Percentiles rank a stretch among this genome's conserved stretches.
Evolutionary conservation across 129 eudicot species (phyloP).

Genomic region (Lonicera japonica): DNA sequence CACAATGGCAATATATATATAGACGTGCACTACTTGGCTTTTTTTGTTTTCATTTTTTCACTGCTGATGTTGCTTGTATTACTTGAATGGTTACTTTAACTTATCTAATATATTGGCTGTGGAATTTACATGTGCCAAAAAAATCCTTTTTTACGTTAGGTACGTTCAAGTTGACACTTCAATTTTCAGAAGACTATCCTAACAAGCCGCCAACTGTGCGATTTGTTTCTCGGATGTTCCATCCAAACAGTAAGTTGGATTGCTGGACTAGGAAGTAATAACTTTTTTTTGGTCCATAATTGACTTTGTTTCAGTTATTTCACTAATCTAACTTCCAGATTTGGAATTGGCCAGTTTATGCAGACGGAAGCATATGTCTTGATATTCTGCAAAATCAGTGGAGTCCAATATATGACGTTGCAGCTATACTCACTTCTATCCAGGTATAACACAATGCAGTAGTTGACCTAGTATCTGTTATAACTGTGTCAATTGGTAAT

Average conservation of each 20-base stretch:
- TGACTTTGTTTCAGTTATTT: neutral
- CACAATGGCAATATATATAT: too few relatives aligned
- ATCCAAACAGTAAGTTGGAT: constrained; percentile 26
- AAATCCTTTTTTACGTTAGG: constrained; percentile 8
- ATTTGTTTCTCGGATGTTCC: constrained; percentile 25
- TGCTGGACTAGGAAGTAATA: too few relatives aligned
- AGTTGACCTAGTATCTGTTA: neutral
- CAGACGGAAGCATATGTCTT: constrained; percentile 58
- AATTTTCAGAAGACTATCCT: constrained; percentile 26
- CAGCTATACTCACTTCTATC: constrained; percentile 56
- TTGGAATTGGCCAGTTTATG: constrained; percentile 32
- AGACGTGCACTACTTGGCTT: too few relatives aligned
- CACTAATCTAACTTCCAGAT: neutral
- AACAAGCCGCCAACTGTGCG: constrained; percentile 31
- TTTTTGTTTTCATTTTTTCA: too few relatives aligned
- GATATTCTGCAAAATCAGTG: constrained; percentile 56
- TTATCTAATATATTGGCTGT: neutral
- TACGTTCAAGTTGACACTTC: constrained; percentile 21
- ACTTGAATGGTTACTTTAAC: neutral
- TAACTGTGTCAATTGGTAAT: neutral
- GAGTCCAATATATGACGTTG: constrained; percentile 60
- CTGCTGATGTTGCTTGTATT: neutral
- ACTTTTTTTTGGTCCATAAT: neutral
- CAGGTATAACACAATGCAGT: constrained; percentile 37
- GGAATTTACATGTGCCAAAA: too few relatives aligned